These are phyloP conservation scores for Penicillium ochrochloron DNA, from an alignment of 495 filamentous ascomycete genomes.

Conservation along the genomic window DNA sequence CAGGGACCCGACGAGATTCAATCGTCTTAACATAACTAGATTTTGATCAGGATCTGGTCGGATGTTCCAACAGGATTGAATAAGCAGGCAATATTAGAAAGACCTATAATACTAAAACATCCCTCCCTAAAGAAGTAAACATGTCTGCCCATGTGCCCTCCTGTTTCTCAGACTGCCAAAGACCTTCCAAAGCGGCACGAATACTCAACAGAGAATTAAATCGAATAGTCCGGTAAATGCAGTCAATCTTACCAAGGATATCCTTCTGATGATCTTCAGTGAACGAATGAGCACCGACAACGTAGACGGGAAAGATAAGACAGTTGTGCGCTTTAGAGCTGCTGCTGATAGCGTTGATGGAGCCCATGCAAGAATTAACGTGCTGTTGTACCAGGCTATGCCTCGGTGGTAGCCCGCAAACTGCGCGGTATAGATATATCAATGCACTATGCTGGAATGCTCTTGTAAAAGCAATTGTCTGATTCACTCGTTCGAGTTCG, in stretches of 20 bases:
- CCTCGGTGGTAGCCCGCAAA: conserved; percentile 24
- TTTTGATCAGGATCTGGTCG: too few species aligned
- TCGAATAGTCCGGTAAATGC: conserved; percentile 19
- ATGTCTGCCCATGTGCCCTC: conserved; percentile 23
- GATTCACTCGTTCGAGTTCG: conserved; percentile 17
- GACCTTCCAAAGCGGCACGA: conserved; percentile 19
- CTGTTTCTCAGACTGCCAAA: conserved; percentile 16
- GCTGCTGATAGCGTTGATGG: conserved; percentile 23
- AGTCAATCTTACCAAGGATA: conserved; percentile 22
- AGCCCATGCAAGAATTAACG: conserved; percentile 21
- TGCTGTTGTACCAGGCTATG: conserved; percentile 29
- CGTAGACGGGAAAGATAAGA: conserved; percentile 28
- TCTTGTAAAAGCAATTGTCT: conserved; percentile 23
- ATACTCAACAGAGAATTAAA: conserved; percentile 25
- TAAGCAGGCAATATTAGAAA: background rate
- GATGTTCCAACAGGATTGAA: too few species aligned
- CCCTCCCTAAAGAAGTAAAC: conserved; percentile 21
- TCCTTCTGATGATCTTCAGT: conserved; percentile 18
- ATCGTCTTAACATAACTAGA: too few species aligned
- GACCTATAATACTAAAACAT: conserved; percentile 26
- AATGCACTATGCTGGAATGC: conserved; percentile 28
- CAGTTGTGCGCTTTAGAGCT: conserved; percentile 27
- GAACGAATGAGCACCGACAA: conserved; percentile 26
- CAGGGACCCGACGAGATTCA: too few species aligned
- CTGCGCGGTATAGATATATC: conserved; percentile 28